Evolutionary conservation across 2,329 filamentous ascomycete species (phyloP), one percentile per base, ranked within the genome.

Genomic region (Talaromyces atroroseus): DNA sequence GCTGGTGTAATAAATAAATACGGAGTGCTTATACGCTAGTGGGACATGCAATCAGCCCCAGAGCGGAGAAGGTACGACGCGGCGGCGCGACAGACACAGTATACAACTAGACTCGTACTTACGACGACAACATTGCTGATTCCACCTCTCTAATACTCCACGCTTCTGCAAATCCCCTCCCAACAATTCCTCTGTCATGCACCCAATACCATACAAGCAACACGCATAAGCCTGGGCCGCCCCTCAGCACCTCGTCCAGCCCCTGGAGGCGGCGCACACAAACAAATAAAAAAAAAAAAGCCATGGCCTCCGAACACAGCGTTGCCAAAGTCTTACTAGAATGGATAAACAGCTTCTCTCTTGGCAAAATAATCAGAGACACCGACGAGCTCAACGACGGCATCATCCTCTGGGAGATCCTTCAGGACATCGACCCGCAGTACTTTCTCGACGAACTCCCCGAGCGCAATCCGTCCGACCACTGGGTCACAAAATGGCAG

Each of bases 401-500:
- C 18, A 70, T 71, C 32, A 71, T 77, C 20, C 62, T 78, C 44
- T 78, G 76, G 76, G 75, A 76, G 57, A 74, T 76, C 34, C 62
- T 78, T 46, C 76, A 78, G 61, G 74, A 78, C 57, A 76, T 79
- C 51, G 76, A 79, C 61, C 71, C 74, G 26, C 71, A 76, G 54
- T 74, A 72, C 60, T 79, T 79, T 59, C 69, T 76, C 46, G 75
- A 76, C 45, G 74, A 74, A 55, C 70, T 79, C 16, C 76, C 76
- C 23, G 74, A 78, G 62, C 69, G 69, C 54, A 71, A 71, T 32
- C 66, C 71, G 11, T 68, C 71, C 20, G 74, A 77, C 56, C 70
- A 76, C 62, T 78, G 76, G 76, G 70, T 78, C 52, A 68, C 73
- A 46, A 75, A 75, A 68, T 76, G 74, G 70, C 74, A 76, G 64